Conservation (phyloP, 1,139 yeast genomes). For the Kodamaea sp. region DNA sequence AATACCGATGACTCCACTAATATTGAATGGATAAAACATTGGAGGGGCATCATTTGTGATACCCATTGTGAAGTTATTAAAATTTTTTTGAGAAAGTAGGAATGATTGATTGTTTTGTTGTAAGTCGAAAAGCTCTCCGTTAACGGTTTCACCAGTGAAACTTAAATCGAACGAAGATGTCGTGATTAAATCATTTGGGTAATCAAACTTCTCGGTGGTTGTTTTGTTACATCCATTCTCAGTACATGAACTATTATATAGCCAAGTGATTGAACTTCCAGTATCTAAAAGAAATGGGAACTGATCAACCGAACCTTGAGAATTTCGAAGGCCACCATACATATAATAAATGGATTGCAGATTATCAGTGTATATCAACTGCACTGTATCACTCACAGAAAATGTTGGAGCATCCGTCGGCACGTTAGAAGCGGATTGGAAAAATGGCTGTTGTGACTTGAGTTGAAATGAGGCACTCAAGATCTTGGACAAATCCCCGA, state of each 20-base stretch:
- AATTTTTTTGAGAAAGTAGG: conserved; percentile 6
- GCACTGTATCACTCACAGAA: conserved; percentile 17
- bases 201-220: conserved; percentile 19
- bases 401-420: conserved; percentile 19
- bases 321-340: conserved; percentile 17
- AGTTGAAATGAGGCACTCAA: no score
- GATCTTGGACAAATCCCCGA: conserved; percentile 6
- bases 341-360: conserved; percentile 27
- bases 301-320: conserved; percentile 18
- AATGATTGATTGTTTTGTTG: conserved; percentile 12
- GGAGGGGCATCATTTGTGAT: conserved; percentile 51
- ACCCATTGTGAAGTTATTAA: conserved; percentile 48
- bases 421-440: not conserved
- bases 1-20: conserved; percentile 62
- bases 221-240: conserved; percentile 39
- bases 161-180: conserved; percentile 38
- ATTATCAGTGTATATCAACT: conserved; percentile 25
- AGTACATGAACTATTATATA: conserved; percentile 51
- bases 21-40: conserved; percentile 49
- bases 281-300: conserved; percentile 60
- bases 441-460: no score
- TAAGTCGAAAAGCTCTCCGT: conserved; percentile 40
- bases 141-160: conserved; percentile 55
- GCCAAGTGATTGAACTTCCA: conserved; percentile 65
- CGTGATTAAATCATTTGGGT: conserved; percentile 14